Base-by-base conservation (phyloP, 371 early-diverging fungal genomes). In the Lichtheimia ramosa region DNA sequence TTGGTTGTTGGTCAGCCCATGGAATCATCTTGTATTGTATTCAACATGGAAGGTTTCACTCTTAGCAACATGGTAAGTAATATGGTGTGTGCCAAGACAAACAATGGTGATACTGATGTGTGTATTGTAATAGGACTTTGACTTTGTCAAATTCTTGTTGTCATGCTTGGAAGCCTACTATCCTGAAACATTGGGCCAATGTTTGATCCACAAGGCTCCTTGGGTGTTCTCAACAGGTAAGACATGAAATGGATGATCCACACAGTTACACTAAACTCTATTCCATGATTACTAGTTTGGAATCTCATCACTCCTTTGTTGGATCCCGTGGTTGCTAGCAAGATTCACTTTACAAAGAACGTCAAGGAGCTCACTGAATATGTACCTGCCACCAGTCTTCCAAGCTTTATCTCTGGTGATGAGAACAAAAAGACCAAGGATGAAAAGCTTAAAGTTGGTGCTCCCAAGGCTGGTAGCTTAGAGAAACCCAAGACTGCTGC, bases 321-420 rank as follows among this genome's bases (percentile, higher is more conserved):
- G 24, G 97, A 96, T 77, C 96, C 97, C 28, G 93, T 93, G 7
- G 95, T 96, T 3, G 91, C 88, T 2, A 72, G 84, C 69, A 96
- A 96, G 76, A 88, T 96, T 69, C 77, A 78, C 24, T 96, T 96
- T 67, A 85, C 90, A 18, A 85, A 88, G 55, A 74, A 71, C 25
- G 65, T 80, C 43, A 72, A 79, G 15, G 88, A 90, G 15, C 59
- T 96, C 39, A 61, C 72, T n/a, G 72, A 88, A 10, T 84, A 77
- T 49, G 86, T 96, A 21, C 81, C 82, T 28, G 48, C 56, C 10
- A 64, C 56, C 6, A 50, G 59, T 20, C 51, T 81, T 53, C 77
- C 75, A 21, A 60, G 62, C 34, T 64, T 72, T 39, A 70, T 75
- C 25, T 59, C 66, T 1, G 70, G 70, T 12, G 69, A 70, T 52